phyloP scores from a whole-genome alignment of 306 rosid species.

The Castanopsis chinensis region DNA sequence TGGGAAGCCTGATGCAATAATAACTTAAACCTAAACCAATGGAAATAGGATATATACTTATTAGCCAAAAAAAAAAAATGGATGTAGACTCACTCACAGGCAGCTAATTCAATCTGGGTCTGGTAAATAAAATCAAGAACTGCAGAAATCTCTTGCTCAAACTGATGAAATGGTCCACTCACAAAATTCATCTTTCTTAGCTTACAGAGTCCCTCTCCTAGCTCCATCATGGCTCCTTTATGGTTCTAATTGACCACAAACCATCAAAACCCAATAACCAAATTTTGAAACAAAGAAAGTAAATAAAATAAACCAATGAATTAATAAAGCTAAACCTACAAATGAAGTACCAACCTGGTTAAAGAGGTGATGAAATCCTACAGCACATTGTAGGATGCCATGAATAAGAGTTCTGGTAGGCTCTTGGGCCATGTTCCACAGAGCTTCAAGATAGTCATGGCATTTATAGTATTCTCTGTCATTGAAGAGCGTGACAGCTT shows the following conservation, averaged over 20 bases:
- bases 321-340: background rate
- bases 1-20: no score
- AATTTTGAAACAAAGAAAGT: background rate
- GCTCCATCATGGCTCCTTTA: conserved; percentile 94
- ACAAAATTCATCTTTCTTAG: conserved; percentile 73
- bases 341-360: conserved; percentile 48
- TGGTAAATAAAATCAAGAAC: conserved; percentile 71
- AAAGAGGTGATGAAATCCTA: conserved; percentile 88
- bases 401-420: conserved; percentile 82
- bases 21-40: no score
- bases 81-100: conserved; percentile 53
- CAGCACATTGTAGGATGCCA: conserved; percentile 87
- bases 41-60: no score
- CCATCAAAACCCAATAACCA: background rate
- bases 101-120: conserved; percentile 95
- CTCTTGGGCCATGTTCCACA: conserved; percentile 77
- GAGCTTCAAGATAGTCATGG: conserved; percentile 77
- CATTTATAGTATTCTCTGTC: conserved; percentile 67
- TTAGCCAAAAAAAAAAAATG: no score
- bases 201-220: conserved; percentile 87
- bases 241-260: conserved; percentile 57
- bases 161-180: conserved; percentile 65
- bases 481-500: conserved; percentile 64
- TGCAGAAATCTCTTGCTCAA: conserved; percentile 78
- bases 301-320: background rate